Conservation (phyloP, 345 rosid genomes). For the Gossypium herbaceum region DNA sequence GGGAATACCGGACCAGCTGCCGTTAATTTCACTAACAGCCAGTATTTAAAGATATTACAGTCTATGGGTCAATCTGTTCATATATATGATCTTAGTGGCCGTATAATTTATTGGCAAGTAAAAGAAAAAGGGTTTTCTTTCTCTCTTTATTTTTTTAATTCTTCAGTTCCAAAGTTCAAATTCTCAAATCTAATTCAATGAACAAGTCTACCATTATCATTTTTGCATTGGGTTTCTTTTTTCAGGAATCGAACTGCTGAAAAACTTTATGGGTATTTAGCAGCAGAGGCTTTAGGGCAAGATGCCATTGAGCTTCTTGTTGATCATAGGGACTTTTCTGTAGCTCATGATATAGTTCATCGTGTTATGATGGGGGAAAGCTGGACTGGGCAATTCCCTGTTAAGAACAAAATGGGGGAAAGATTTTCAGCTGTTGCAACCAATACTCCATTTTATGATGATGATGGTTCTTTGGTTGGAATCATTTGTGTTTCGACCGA, state of each 20-base stretch:
- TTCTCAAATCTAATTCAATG: not conserved
- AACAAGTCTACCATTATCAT: not conserved
- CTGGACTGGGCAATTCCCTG: slow-evolving; percentile 90
- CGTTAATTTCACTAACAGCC: slow-evolving; percentile 52
- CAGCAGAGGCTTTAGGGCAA: slow-evolving; percentile 75
- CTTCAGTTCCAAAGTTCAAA: not conserved
- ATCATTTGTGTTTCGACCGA: slow-evolving; percentile 69
- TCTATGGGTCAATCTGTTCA: slow-evolving; percentile 89
- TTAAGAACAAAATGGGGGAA: slow-evolving; percentile 66
- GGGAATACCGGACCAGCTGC: slow-evolving; percentile 46
- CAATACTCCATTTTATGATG: slow-evolving; percentile 75
- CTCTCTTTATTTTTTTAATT: not conserved
- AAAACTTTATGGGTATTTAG: slow-evolving; percentile 71
- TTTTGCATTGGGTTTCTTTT: slow-evolving; percentile 4
- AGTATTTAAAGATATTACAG: slow-evolving; percentile 83
- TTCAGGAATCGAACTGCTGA: slow-evolving; percentile 91
- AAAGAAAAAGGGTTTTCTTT: not conserved
- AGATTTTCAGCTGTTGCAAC: slow-evolving; percentile 58
- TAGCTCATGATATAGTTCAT: slow-evolving; percentile 50
- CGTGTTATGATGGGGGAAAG: slow-evolving; percentile 61
- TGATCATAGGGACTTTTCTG: slow-evolving; percentile 55
- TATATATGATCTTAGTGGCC: slow-evolving; percentile 54
- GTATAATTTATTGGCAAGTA: slow-evolving; percentile 78
- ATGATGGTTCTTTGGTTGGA: slow-evolving; percentile 68
- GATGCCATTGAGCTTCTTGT: slow-evolving; percentile 61